Evolutionary conservation across 164 flowering plant genomes (phyloP).

Genomic region (Dillenia suffruticosa): DNA sequence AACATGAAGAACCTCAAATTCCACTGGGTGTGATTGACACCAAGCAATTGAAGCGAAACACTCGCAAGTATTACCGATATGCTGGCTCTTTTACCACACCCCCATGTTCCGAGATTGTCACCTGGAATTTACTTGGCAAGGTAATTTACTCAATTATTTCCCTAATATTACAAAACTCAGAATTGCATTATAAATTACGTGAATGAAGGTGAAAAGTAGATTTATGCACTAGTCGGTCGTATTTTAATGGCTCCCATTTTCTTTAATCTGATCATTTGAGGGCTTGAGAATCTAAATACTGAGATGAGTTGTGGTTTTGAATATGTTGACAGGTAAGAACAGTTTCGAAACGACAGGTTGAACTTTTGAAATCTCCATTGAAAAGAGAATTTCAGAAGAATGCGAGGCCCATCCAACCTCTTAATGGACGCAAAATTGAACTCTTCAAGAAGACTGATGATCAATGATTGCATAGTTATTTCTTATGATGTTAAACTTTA

Average conservation of each 20-base stretch:
- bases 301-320: too few relatives aligned
- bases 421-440: constrained; percentile 53
- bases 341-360: constrained; percentile 50
- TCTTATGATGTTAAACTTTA: too few relatives aligned
- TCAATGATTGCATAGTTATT: too few relatives aligned
- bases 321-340: constrained; percentile 45
- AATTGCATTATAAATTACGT: too few relatives aligned
- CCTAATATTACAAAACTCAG: too few relatives aligned
- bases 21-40: constrained; percentile 22
- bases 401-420: constrained; percentile 60
- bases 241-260: too few relatives aligned
- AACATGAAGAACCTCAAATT: constrained; percentile 23
- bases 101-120: constrained; percentile 53
- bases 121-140: constrained; percentile 54
- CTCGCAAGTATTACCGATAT: constrained; percentile 54
- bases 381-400: constrained; percentile 30
- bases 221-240: too few relatives aligned
- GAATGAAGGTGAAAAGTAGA: too few relatives aligned
- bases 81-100: constrained; percentile 54
- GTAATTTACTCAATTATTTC: constrained; percentile 13
- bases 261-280: too few relatives aligned
- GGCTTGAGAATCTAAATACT: too few relatives aligned
- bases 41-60: constrained; percentile 19
- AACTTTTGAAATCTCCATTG: constrained; percentile 45
- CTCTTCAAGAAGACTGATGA: constrained; percentile 20